Base-by-base conservation (phyloP, 805 yeast genomes). In the Cyberlindnera meyerae region DNA sequence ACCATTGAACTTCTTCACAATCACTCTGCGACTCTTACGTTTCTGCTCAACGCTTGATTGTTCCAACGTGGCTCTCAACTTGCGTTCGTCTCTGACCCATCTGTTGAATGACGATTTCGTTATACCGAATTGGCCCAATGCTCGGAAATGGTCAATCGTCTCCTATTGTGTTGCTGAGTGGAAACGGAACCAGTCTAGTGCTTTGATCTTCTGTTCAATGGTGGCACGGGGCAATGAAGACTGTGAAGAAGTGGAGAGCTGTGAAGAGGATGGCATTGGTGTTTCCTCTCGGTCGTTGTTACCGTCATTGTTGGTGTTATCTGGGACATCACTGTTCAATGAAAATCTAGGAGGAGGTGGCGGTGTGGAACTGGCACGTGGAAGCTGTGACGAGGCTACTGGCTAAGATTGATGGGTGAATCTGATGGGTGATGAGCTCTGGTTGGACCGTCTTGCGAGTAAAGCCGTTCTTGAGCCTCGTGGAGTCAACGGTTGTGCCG, bases 51-150 rank as follows among this genome's bases (percentile, higher is more conserved):
- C 56, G 49, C 28, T 56, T 37, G 22, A 51, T 9, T 57, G 32
- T 29, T 43, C 51, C 37, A 49, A 54, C 16, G 57, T 54, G 22
- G 52, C 43, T 7, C 68, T 40, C 6, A 66, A 45, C 27, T 54
- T 45, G 2, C 42, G 36, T 35, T 64, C 68, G 14, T 53, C 56
- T 26, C 58, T 45, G 2, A 62, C 50, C 71, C 71, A 66, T 40
- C 71, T 51, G 44, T 61, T 61, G 37, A 64, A 48, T 8, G 64
- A 60, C 2, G 69, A 60, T 40, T 58, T 62, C 1, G 71, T 60
- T 4, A 67, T 56, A 6, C 62, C 45, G 38, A 67, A 66, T 24
- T 51, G 49, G 3, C 51, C 53, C 29, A 54, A 20, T 3, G 39
- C 36, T 17, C 49, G 44, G 46, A 66, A 66, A 43, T 58, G 57